Evolutionary conservation across 2,329 filamentous ascomycete genomes (phyloP), one percentile per base, ranked within the genome.

Genomic region (Endocalyx cinctus): DNA sequence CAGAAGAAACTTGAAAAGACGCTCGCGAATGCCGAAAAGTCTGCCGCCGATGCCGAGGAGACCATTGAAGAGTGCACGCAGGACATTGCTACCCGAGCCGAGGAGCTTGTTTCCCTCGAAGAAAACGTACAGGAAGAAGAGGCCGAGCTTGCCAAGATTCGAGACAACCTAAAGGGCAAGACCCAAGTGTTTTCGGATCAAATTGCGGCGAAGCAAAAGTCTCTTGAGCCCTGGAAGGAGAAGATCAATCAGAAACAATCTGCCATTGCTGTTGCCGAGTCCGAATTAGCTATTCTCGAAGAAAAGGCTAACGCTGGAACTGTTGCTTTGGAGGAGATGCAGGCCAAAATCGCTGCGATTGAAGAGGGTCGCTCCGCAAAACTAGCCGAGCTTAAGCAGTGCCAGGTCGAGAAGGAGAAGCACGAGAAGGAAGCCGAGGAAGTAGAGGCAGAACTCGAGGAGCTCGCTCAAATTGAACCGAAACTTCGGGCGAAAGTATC

Each of bases 161-260:
- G 90, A 35, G 87, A 95, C 15, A 79, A 77, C 40, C 70, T 98
- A 6, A 95, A 95, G 54, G 90, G 90, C 51, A 98, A 98, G 65
- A 98, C 92, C 0, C 89, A 97, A 57, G 84, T 79, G 6, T 84
- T 96, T 41, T 97, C 90, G 0, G 88, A 98, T 48, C 75, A 96
- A 53, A 97, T 98, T 47, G 81, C 88, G 0, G 74, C 72, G 5
- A 96, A 95, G 63, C 92, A 98, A 54, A 96, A 94, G 62, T 83
- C 87, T 1, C 70, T 98, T 10, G 90, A 97, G 62, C 92, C 92
- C 0, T 98, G 92, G 92, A 89, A 84, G 48, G 88, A 88, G 46
- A 97, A 92, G 63, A 90, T 98, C 65, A 96, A 92, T 59, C 84
- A 95, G 55, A 97, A 95, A 59, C 84, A 92, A 54, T 96, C 89